These are phyloP conservation scores for Obelidium mucronatum DNA, from an alignment of 192 early-diverging fungal species.

Conservation along the genomic window DNA sequence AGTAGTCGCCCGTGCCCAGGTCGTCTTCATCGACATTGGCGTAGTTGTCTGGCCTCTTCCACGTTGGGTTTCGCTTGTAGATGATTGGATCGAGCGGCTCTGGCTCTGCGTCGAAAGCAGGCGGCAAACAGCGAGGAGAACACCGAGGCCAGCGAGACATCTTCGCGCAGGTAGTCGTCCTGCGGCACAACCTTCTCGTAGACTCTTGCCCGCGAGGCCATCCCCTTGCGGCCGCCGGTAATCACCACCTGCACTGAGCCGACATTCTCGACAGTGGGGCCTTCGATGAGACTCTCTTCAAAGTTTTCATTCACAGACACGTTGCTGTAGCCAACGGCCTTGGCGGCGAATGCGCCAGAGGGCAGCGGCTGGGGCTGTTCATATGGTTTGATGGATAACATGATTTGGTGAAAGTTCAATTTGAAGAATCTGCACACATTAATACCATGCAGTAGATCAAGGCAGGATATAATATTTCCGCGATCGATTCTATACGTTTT, in stretches of 20 bases:
- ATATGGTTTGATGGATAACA: not conserved
- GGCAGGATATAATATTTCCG: too few relatives aligned
- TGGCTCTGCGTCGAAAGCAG: not conserved
- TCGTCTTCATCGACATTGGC: not conserved
- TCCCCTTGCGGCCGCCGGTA: constrained; percentile 14
- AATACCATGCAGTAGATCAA: too few relatives aligned
- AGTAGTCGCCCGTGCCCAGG: not conserved
- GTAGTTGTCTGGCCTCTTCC: not conserved
- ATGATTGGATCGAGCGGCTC: not conserved
- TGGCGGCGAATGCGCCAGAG: not conserved
- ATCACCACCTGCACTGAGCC: not conserved
- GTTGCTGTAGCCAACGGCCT: not conserved
- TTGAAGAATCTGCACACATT: too few relatives aligned
- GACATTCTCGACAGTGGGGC: too few relatives aligned
- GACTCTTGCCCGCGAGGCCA: not conserved
- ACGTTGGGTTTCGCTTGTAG: not conserved
- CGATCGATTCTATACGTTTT: too few relatives aligned
- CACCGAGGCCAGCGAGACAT: not conserved
- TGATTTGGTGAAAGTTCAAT: too few relatives aligned
- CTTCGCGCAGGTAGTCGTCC: not conserved
- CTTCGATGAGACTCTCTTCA: constrained; percentile 4
- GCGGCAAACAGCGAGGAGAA: not conserved
- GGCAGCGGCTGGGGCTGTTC: not conserved
- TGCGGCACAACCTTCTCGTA: not conserved
- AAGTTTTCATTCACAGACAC: constrained; percentile 13